phyloP scores from a whole-genome alignment of 352 stramenopile genomes.

The Phytopythium montanum region DNA sequence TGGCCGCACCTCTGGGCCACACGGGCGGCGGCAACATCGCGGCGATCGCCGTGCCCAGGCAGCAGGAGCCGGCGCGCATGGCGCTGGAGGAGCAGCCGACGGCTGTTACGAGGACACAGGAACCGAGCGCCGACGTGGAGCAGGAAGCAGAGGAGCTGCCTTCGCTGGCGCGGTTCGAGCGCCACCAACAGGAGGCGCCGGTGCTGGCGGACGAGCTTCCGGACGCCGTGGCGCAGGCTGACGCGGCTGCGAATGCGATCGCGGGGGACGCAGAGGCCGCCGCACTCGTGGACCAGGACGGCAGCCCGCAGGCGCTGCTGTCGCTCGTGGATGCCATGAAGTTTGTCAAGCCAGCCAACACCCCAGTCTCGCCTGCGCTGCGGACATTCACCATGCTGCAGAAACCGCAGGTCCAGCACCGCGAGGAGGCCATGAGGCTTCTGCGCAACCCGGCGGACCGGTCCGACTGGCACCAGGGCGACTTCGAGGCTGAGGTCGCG shows the following conservation, averaged over 20 bases:
- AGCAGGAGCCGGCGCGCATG: slow-evolving; percentile 6
- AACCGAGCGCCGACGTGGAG: slow-evolving; percentile 8
- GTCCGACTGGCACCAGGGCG: slow-evolving; percentile 9
- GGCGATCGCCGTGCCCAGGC: slow-evolving; percentile 2
- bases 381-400: slow-evolving; percentile 16
- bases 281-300: not conserved
- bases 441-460: slow-evolving; percentile 11
- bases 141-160: slow-evolving; percentile 18
- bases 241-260: not conserved
- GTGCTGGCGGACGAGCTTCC: slow-evolving; percentile 7
- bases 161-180: not conserved
- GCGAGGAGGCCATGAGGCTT: slow-evolving; percentile 1
- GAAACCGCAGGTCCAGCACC: not conserved
- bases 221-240: slow-evolving; percentile 1
- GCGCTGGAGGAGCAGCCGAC: slow-evolving; percentile 3
- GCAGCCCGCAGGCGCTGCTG: not conserved
- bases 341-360: slow-evolving; percentile 17
- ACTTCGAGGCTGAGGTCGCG: slow-evolving; percentile 27
- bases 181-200: not conserved
- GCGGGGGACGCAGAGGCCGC: slow-evolving; percentile 3
- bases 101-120: slow-evolving; percentile 9
- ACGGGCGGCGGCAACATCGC: not conserved
- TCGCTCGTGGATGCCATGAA: slow-evolving; percentile 16
- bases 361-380: slow-evolving; percentile 12
- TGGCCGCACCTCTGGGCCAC: not conserved